A percentile compares a stretch with the other conserved stretches of the same genome.
Conservation (phyloP, 306 rosid genomes). For the Vicia faba region DNA sequence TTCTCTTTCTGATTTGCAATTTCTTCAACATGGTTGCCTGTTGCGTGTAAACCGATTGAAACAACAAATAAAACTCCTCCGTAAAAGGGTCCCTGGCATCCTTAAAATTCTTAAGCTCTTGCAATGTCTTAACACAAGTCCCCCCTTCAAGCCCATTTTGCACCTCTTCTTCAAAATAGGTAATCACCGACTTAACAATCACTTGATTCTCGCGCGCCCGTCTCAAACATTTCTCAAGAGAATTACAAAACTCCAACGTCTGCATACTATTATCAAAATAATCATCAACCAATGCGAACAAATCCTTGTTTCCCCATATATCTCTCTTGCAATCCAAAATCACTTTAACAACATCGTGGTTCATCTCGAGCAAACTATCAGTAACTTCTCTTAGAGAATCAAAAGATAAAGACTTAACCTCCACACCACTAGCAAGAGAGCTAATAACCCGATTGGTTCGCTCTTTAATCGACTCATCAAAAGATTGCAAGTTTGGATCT, state of each 20-base stretch:
- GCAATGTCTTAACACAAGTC: conserved; percentile 56
- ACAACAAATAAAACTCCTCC: conserved; percentile 55
- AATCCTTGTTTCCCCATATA: conserved; percentile 52
- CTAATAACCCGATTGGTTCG: conserved; percentile 61
- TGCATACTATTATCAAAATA: conserved; percentile 68
- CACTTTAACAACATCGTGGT: conserved; percentile 48
- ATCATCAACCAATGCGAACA: conserved; percentile 58
- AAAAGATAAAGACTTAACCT: conserved; percentile 56
- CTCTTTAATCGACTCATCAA: conserved; percentile 58
- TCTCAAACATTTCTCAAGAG: conserved; percentile 63
- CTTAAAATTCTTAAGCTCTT: conserved; percentile 60
- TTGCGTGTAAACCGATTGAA: conserved; percentile 53
- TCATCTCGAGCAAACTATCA: conserved; percentile 64
- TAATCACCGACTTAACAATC: conserved; percentile 57
- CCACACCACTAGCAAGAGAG: conserved; percentile 61
- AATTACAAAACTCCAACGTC: conserved; percentile 64
- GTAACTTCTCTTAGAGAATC: conserved; percentile 68
- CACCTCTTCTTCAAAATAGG: conserved; percentile 55
- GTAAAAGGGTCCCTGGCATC: conserved; percentile 74
- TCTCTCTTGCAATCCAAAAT: conserved; percentile 63
- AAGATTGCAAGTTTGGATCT: conserved; percentile 61
- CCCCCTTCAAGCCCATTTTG: conserved; percentile 52
- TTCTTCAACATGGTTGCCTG: conserved; percentile 57
- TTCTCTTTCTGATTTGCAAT: conserved; percentile 55
- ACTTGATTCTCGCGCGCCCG: conserved; percentile 55